These are phyloP conservation scores for Gelatoporia subvermispora DNA, from an alignment of 768 basidiomycete genomes.

Conservation along the genomic window DNA sequence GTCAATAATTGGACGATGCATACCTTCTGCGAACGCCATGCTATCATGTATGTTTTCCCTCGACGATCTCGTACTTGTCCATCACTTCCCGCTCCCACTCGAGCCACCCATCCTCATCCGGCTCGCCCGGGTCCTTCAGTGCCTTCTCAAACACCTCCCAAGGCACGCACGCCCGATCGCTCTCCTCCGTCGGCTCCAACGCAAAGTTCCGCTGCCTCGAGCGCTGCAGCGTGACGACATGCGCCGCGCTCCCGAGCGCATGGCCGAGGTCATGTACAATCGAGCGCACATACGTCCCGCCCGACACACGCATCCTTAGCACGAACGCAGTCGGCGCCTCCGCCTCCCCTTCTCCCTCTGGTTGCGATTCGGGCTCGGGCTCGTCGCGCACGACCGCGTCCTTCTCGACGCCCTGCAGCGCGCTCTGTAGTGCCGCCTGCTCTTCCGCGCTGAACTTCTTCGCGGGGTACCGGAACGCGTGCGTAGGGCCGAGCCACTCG, in stretches of 20 bases:
- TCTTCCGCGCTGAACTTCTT: conserved; percentile 65
- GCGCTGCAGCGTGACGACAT: conserved; percentile 87
- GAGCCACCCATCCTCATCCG: conserved; percentile 61
- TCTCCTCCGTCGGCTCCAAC: conserved; percentile 43
- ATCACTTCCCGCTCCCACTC: conserved; percentile 85
- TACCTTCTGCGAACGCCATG: too few species aligned
- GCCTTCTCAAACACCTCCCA: conserved; percentile 74
- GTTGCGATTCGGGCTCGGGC: conserved; percentile 23
- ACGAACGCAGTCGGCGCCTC: conserved; percentile 73
- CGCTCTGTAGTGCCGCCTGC: conserved; percentile 60
- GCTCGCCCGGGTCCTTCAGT: conserved; percentile 44
- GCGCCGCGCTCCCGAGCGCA: conserved; percentile 80
- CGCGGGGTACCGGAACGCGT: conserved; percentile 72
- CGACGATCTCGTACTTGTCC: conserved; percentile 57
- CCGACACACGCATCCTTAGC: conserved; percentile 88
- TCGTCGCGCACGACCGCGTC: conserved; percentile 31
- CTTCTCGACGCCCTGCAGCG: conserved; percentile 49
- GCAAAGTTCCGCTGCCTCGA: conserved; percentile 85
- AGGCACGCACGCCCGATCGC: conserved; percentile 60
- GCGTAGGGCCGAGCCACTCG: conserved; percentile 74
- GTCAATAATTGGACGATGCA: too few species aligned
- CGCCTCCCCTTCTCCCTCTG: too few species aligned
- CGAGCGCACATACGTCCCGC: conserved; percentile 95
- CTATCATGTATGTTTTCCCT: conserved; percentile 20
- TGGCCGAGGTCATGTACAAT: conserved; percentile 91